A percentile compares a stretch with the other conserved stretches of the same genome.
Conservation (phyloP, 495 filamentous ascomycete species). For the Lepidopterella palustris region DNA sequence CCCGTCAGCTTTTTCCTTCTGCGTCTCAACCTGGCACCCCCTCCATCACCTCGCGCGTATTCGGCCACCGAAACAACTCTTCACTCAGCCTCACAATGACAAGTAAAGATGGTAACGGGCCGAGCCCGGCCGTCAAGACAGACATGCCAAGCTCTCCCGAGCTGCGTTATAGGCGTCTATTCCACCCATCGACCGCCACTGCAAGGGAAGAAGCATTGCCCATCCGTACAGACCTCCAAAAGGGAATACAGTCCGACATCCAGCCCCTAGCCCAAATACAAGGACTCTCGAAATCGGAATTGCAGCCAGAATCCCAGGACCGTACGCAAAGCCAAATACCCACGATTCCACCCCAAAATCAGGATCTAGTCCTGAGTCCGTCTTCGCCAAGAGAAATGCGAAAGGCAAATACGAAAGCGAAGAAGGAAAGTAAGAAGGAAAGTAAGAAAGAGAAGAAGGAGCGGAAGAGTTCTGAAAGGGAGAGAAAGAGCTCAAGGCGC, state of each 20-base stretch:
- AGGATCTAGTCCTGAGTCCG: too few species aligned
- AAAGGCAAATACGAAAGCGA: neutral
- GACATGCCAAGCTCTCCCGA: constrained; percentile 26
- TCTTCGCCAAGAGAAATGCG: neutral
- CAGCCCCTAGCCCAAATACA: neutral
- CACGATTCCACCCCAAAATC: neutral
- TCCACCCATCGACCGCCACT: constrained; percentile 16
- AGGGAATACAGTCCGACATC: constrained; percentile 2
- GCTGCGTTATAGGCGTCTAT: constrained; percentile 29
- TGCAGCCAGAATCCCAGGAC: neutral
- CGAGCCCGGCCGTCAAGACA: neutral
- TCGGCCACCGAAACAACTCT: constrained; percentile 4
- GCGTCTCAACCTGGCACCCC: constrained; percentile 27
- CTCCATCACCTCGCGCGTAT: neutral
- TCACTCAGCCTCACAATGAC: constrained; percentile 17
- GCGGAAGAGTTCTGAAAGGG: constrained; percentile 4
- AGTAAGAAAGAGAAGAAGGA: constrained; percentile 12
- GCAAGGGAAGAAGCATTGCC: neutral
- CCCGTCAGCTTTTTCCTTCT: constrained; percentile 25
- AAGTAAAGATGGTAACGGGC: neutral
- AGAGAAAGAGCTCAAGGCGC: constrained; percentile 6
- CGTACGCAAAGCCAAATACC: neutral
- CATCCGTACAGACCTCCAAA: neutral
- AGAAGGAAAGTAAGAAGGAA: neutral
- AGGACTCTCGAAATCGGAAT: neutral